Base-by-base conservation (phyloP, 805 yeast genomes). In the Hanseniaspora valbyensis region DNA sequence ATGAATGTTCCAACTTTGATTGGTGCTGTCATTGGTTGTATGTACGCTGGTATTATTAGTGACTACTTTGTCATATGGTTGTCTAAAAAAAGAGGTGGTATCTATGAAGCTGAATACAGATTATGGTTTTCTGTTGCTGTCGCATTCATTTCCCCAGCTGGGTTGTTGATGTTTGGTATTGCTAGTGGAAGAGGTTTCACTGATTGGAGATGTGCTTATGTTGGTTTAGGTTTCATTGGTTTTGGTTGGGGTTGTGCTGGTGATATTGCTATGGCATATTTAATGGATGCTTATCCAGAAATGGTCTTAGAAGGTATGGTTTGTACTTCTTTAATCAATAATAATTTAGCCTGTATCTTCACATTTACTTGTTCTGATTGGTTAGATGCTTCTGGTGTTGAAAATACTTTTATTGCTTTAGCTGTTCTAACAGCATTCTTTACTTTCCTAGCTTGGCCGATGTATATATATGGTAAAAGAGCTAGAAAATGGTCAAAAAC, bases 1-100 rank as follows among this genome's bases (percentile, higher is more conserved):
- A 81, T 83, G 88, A 82, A 83, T 57, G 70, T 83, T 21, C 88
- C 90, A 0, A 74, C 81, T 51, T 66, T 78, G 38, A 72, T 78
- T 44, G 86, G 86, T 41, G 82, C 86, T 1, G 61, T 77, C 26
- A 67, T 80, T 53, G 86, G 85, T 3, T 80, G 84, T 69, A 55
- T 78, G 24, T 76, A 77, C 55, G 83, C 85, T 1, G 85, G 86
- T 54, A 59, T 70, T 24, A 46, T 78, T 22, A 74, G 80, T 25
- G 86, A 80, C 59, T 67, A 72, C 60, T 76, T 78, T 61, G 81
- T 80, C 12, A 60, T 76, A 18, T 74, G 77, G 77, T 61, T 75
- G 67, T 81, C 85, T 3, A 77, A 73, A 56, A 67, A 76, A 44
- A 78, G 77, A 59, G 69, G 72, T 50, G 84, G 84, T 55, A 63